Base-by-base conservation (phyloP, 345 rosid species). In the Schrenkiella parvula region DNA sequence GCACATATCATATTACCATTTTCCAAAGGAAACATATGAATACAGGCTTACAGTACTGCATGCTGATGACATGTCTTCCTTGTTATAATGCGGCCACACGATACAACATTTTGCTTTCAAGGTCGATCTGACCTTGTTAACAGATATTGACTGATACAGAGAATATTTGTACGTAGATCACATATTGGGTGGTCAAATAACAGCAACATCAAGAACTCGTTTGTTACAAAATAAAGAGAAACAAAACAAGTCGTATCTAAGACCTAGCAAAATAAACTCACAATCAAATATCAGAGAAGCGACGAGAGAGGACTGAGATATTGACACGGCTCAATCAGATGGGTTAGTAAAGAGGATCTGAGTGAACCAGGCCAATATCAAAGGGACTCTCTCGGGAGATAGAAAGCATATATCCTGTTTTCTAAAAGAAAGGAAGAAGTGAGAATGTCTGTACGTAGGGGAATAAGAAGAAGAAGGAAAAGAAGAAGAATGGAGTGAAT, bases 241-340 rank as follows among this genome's bases (percentile, higher is more conserved):
- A 41, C 11, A 13, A 34, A 46, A 23, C 35, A 9, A 15, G 48
- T 15, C 19, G 19, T 6, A 19, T n/a, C n/a, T n/a, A n/a, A n/a
- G 47, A 42, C 47, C 3, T n/a, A 41, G 8, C 44, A 14, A 5
- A n/a, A 14, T 17, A 8, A 64, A 47, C 32, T 26, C 50, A 15
- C 9, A 50, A 50, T 8, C 9, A 50, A 50, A 13, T 15, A n/a
- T 2, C 3, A 50, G 35, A 6, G 0, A 25, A 41, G 42, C 10
- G 21, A 69, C 82, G 85, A 82, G 82, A 86, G 75, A 78, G 85
- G 73, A 79, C 80, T 75, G 82, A 82, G 92, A 89, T 89, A 87
- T 89, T 89, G 92, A 82, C 92, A 84, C 90, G 92, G 90, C 96
- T 89, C 90, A 87, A 89, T 89, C 92, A 89, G 81, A 86, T 42